Base-by-base conservation (phyloP, 2,329 filamentous ascomycete species). In the Sclerotinia sclerotiorum region DNA sequence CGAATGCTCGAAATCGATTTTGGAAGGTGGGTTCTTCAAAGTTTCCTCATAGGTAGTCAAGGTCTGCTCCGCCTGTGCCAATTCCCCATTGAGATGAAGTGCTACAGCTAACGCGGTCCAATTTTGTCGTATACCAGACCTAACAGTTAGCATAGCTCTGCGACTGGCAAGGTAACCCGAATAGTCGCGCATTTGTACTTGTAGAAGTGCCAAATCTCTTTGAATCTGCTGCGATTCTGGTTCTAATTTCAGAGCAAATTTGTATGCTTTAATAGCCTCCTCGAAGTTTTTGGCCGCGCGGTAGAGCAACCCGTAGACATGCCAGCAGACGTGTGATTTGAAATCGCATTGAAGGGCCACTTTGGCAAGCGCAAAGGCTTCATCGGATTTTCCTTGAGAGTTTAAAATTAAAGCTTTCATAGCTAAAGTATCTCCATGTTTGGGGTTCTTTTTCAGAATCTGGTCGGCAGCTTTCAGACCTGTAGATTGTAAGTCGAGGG, bases 241-340 rank as follows among this genome's bases (percentile, higher is more conserved):
- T 77, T 99, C 95, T 70, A 98, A 86, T 78, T 88, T 89, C 74
- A 99, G 83, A 21, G 95, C 95, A 80, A 97, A 97, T 79, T 97
- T 96, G 84, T 99, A 99, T 69, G 95, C 96, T 84, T 98, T 98
- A 82, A 97, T 97, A 13, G 96, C 94, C 82, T 98, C 95, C 79
- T 98, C 95, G 76, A 96, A 98, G 81, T 99, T 98, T 85, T 98
- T 98, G 78, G 91, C 90, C 61, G 92, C 90, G 64, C 94, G 90
- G 81, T 97, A 98, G 63, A 99, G 85, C 74, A 99, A 82, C 44
- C 96, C 95, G 79, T 98, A 99, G 70, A 99, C 95, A 80, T 99
- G 96, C 95, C 95, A 99, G 84, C 94, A 98, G 76, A 99, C 94
- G 81, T 98, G 94, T 76, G 94, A 97, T 83, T 96, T 97, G 94